A percentile compares a stretch with the other conserved stretches of the same genome.
Evolutionary conservation across 2,329 filamentous ascomycete species (phyloP).

Genomic region (Fusarium sulawesiense): DNA sequence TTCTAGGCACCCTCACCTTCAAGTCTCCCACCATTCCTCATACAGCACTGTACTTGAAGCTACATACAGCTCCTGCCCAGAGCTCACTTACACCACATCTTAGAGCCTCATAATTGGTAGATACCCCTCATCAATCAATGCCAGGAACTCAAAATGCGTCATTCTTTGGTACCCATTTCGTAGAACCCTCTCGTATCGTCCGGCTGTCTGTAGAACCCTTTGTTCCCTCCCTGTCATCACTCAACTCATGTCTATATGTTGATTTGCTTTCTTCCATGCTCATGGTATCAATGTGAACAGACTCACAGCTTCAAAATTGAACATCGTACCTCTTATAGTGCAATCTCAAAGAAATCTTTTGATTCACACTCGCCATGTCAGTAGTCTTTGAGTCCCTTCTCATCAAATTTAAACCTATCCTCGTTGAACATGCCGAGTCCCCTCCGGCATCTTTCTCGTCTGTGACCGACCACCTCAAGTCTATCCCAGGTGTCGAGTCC

Average conservation of each 20-base stretch:
- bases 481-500: constrained; percentile 49
- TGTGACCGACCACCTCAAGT: constrained; percentile 46
- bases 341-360: background rate
- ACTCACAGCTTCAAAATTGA: background rate
- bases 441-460: constrained; percentile 46
- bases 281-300: background rate
- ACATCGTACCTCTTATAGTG: background rate
- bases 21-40: background rate
- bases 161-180: constrained; percentile 16
- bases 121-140: constrained; percentile 25
- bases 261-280: background rate
- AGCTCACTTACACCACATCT: background rate
- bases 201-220: constrained; percentile 1
- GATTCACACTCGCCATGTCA: constrained; percentile 39
- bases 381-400: constrained; percentile 48
- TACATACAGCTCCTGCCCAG: background rate
- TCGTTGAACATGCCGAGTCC: constrained; percentile 41
- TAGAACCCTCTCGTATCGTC: constrained; percentile 30
- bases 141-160: constrained; percentile 1
- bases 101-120: constrained; percentile 32
- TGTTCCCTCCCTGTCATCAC: background rate
- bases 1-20: constrained; percentile 7
- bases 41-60: background rate
- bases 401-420: constrained; percentile 49
- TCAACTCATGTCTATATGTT: constrained; percentile 6